A percentile compares a stretch with the other conserved stretches of the same genome.
Conservation (phyloP, 1,284 basidiomycete genomes). For the Ustilago trichophora region DNA sequence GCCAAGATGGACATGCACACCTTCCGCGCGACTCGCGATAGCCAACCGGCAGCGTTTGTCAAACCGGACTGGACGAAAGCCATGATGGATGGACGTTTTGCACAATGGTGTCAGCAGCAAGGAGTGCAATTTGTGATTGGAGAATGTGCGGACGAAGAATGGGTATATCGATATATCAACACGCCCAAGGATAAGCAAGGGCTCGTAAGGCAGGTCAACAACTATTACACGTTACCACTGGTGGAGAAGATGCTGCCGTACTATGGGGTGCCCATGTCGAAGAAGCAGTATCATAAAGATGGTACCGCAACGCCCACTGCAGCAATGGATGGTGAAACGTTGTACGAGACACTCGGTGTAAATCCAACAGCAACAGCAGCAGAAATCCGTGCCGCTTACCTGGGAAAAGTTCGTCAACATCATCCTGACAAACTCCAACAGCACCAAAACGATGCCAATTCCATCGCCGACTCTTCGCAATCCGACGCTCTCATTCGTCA, state of each 20-base stretch:
- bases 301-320: not conserved
- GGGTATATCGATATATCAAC: slow-evolving; percentile 46
- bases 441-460: slow-evolving; percentile 13
- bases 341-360: slow-evolving; percentile 26
- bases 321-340: not conserved
- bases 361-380: slow-evolving; percentile 14
- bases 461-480: slow-evolving; percentile 7
- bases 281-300: not conserved
- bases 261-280: slow-evolving; percentile 16
- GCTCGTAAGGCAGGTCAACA: slow-evolving; percentile 36
- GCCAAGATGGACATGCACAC: slow-evolving; percentile 43
- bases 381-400: slow-evolving; percentile 44
- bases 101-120: slow-evolving; percentile 31
- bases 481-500: slow-evolving; percentile 29
- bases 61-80: slow-evolving; percentile 29
- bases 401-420: slow-evolving; percentile 28
- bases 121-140: slow-evolving; percentile 32
- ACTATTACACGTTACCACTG: slow-evolving; percentile 40
- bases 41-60: slow-evolving; percentile 21
- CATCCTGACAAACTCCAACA: slow-evolving; percentile 50
- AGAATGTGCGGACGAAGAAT: slow-evolving; percentile 40
- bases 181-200: slow-evolving; percentile 15
- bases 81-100: slow-evolving; percentile 41
- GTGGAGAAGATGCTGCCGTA: slow-evolving; percentile 32
- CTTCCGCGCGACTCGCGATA: slow-evolving; percentile 42